These are phyloP conservation scores for Pseudogymnoascus sp. DNA, from an alignment of 2,329 filamentous ascomycete genomes.

Conservation along the genomic window DNA sequence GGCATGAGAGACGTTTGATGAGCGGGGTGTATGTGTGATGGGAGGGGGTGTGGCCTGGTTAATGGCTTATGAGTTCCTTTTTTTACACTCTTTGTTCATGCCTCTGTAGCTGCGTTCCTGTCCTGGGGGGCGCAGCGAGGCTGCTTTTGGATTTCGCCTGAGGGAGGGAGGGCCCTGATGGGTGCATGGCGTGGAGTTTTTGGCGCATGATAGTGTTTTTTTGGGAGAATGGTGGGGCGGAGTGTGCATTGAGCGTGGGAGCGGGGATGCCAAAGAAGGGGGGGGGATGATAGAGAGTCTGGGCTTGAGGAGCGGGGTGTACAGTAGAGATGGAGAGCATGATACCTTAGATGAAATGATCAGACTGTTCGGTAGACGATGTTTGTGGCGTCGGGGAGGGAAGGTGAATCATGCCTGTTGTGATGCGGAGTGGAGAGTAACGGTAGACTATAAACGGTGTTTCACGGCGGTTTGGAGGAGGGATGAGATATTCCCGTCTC, in stretches of 20 bases:
- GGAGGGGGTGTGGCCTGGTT: neutral
- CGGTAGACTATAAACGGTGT: neutral
- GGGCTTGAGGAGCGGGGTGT: neutral
- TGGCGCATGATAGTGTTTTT: neutral
- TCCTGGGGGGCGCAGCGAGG: neutral
- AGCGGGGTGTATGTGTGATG: neutral
- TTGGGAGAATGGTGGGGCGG: neutral
- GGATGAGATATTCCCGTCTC: neutral
- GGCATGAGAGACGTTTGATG: conserved; percentile 2
- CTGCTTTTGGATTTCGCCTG: neutral
- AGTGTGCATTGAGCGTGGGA: neutral
- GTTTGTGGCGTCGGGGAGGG: neutral
- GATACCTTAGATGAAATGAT: conserved; percentile 9
- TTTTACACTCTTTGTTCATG: neutral
- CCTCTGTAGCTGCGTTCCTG: neutral
- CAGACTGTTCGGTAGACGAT: neutral
- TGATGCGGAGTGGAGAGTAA: neutral
- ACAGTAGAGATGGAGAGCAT: neutral
- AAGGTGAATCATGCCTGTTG: neutral
- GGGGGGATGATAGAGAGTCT: neutral
- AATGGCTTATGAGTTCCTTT: neutral
- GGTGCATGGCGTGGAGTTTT: conserved; percentile 8
- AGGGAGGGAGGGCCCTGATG: neutral
- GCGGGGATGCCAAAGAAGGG: neutral
- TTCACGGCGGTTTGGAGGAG: neutral